Conservation (phyloP, 192 early-diverging fungal genomes). For the Dissophora globulifera region DNA sequence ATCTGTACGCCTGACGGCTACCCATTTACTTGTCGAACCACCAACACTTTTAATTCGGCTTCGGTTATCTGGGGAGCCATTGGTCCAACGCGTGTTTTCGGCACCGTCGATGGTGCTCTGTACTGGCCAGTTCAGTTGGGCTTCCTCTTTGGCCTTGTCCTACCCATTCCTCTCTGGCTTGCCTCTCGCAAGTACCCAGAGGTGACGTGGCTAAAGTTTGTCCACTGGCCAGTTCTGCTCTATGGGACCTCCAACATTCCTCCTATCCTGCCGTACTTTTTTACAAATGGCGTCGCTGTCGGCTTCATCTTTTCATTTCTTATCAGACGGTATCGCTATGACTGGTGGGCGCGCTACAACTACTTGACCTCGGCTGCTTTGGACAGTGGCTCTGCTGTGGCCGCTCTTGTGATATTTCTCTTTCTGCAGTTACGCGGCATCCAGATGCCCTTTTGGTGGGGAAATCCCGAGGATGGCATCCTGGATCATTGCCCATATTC, state of each 20-base stretch:
- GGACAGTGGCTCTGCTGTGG: slow-evolving; percentile 67
- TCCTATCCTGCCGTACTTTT: slow-evolving; percentile 58
- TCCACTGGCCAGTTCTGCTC: slow-evolving; percentile 70
- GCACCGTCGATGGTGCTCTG: slow-evolving; percentile 35
- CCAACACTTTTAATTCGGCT: slow-evolving; percentile 70
- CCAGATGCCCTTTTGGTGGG: slow-evolving; percentile 33
- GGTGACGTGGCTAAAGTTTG: slow-evolving; percentile 52
- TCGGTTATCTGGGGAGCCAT: slow-evolving; percentile 85
- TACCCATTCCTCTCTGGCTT: slow-evolving; percentile 68
- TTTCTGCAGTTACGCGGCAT: slow-evolving; percentile 38
- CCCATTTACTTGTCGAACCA: slow-evolving; percentile 63
- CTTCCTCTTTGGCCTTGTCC: slow-evolving; percentile 63
- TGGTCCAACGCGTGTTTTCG: slow-evolving; percentile 73
- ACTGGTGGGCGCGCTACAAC: slow-evolving; percentile 75
- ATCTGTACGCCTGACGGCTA: slow-evolving; percentile 53
- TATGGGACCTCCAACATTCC: slow-evolving; percentile 64
- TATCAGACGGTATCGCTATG: slow-evolving; percentile 60
- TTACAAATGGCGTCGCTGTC: slow-evolving; percentile 51
- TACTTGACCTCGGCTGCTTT: slow-evolving; percentile 73
- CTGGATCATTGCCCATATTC: slow-evolving; percentile 40
- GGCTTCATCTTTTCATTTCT: slow-evolving; percentile 66
- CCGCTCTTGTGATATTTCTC: slow-evolving; percentile 59
- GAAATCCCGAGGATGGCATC: slow-evolving; percentile 23
- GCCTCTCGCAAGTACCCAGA: slow-evolving; percentile 62
- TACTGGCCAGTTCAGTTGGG: slow-evolving; percentile 56